Evolutionary conservation across 169 alveolate species (phyloP).

Genomic region (Cryptosporidium parvum): DNA sequence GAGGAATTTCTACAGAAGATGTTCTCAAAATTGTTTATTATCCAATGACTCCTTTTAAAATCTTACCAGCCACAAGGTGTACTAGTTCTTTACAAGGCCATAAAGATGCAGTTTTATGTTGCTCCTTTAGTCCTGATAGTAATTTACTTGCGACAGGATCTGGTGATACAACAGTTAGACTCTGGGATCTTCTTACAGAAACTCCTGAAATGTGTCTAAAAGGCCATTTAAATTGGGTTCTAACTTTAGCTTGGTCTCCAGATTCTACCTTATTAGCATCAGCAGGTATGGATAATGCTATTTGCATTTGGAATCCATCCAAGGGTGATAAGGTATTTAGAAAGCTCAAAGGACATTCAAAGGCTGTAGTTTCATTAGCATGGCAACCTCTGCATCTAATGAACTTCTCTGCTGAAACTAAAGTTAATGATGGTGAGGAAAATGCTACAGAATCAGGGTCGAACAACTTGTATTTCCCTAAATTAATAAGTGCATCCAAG

Average conservation of each 20-base stretch:
- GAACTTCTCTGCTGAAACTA: slow-evolving; percentile 77
- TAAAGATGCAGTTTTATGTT: slow-evolving; percentile 89
- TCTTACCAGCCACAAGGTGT: slow-evolving; percentile 91
- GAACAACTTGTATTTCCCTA: slow-evolving; percentile 58
- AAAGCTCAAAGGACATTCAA: slow-evolving; percentile 80
- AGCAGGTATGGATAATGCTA: slow-evolving; percentile 92
- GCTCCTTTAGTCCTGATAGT: slow-evolving; percentile 93
- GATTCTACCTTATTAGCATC: slow-evolving; percentile 91
- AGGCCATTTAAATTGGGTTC: slow-evolving; percentile 95
- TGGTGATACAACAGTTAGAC: slow-evolving; percentile 93
- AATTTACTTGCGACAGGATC: slow-evolving; percentile 92
- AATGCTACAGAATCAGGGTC: slow-evolving; percentile 28
- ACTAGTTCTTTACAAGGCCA: slow-evolving; percentile 92
- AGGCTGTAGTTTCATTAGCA: slow-evolving; percentile 87
- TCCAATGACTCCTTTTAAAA: slow-evolving; percentile 87
- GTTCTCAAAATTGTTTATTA: slow-evolving; percentile 84
- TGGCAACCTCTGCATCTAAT: slow-evolving; percentile 93
- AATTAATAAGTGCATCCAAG: slow-evolving; percentile 83
- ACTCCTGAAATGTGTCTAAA: slow-evolving; percentile 90
- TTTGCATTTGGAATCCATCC: slow-evolving; percentile 88
- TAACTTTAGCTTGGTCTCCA: slow-evolving; percentile 94
- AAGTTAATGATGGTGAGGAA: slow-evolving; percentile 66
- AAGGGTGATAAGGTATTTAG: slow-evolving; percentile 73
- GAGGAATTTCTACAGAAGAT: slow-evolving; percentile 82
- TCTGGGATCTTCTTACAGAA: slow-evolving; percentile 95